These are phyloP conservation scores for Anisodus acutangulus DNA, from an alignment of 257 asterid species.

Conservation along the genomic window DNA sequence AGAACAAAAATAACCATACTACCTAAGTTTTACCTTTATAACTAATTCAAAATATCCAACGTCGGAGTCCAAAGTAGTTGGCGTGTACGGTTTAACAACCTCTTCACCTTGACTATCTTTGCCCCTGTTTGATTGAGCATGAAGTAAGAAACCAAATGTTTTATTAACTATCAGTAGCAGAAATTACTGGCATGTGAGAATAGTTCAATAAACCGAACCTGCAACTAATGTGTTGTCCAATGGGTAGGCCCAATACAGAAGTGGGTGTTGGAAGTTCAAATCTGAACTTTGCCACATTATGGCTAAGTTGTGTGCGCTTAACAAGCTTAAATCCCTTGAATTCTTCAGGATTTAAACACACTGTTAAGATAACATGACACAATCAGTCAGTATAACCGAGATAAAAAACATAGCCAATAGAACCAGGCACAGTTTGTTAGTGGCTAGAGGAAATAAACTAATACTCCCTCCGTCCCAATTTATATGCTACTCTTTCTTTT, in stretches of 20 bases:
- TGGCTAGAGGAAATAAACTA: not conserved
- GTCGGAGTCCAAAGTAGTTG: constrained; percentile 97
- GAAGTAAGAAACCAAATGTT: constrained; percentile 22
- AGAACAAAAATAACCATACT: not conserved
- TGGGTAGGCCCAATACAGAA: constrained; percentile 93
- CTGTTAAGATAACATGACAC: constrained; percentile 44
- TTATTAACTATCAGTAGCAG: not conserved
- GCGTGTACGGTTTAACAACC: constrained; percentile 94
- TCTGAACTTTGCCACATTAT: constrained; percentile 92
- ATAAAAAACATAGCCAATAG: constrained; percentile 11
- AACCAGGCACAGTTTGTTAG: constrained; percentile 17
- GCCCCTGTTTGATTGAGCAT: constrained; percentile 64
- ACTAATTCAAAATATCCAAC: constrained; percentile 91
- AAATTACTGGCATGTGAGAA: constrained; percentile 15
- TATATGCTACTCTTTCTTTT: no score
- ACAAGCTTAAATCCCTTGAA: constrained; percentile 91
- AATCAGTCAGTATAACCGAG: constrained; percentile 25
- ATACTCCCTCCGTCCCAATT: no score
- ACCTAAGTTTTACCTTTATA: constrained; percentile 65
- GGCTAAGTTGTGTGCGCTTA: constrained; percentile 82
- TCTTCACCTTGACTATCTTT: constrained; percentile 96
- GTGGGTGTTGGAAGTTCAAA: constrained; percentile 89
- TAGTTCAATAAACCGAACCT: constrained; percentile 49
- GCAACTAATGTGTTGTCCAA: constrained; percentile 99
- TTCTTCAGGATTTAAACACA: constrained; percentile 79